Conservation (phyloP, 495 filamentous ascomycete genomes). For the Durotheca rogersii region DNA sequence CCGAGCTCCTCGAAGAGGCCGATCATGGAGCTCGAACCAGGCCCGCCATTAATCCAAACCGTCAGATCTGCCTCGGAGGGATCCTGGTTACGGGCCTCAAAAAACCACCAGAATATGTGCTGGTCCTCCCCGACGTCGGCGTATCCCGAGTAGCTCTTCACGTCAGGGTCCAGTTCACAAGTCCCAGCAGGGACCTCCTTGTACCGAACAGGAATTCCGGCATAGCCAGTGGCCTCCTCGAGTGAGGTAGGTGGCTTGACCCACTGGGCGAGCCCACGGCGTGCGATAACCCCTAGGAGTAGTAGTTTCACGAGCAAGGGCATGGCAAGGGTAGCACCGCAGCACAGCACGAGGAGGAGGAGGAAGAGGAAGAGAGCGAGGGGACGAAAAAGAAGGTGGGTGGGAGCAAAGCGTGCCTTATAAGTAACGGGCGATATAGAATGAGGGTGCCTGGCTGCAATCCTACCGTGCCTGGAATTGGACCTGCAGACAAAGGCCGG, state of each 20-base stretch:
- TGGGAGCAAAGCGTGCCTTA: conserved; percentile 12
- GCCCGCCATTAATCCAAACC: conserved; percentile 64
- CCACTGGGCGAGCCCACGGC: conserved; percentile 50
- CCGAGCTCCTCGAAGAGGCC: conserved; percentile 63
- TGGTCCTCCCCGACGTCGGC: conserved; percentile 61
- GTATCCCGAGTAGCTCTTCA: conserved; percentile 68
- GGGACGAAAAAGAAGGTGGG: background rate
- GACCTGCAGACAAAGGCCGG: no score
- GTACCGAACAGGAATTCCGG: conserved; percentile 56
- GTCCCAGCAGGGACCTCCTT: conserved; percentile 63
- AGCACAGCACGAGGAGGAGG: conserved; percentile 9
- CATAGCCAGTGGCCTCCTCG: conserved; percentile 52
- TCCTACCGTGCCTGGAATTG: no score
- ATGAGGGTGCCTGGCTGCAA: background rate
- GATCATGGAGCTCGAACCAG: conserved; percentile 61
- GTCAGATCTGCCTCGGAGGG: conserved; percentile 58
- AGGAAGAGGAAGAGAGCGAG: background rate
- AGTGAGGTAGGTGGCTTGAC: conserved; percentile 58
- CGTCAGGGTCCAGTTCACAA: conserved; percentile 63
- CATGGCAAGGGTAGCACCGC: conserved; percentile 21
- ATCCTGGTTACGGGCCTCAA: conserved; percentile 57
- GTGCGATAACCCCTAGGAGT: conserved; percentile 27
- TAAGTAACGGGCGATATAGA: conserved; percentile 14
- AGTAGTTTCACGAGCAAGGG: conserved; percentile 27
- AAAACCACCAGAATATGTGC: conserved; percentile 70